These are phyloP conservation scores for Penicillium brevicompactum DNA, from an alignment of 2,329 filamentous ascomycete genomes.

Conservation along the genomic window DNA sequence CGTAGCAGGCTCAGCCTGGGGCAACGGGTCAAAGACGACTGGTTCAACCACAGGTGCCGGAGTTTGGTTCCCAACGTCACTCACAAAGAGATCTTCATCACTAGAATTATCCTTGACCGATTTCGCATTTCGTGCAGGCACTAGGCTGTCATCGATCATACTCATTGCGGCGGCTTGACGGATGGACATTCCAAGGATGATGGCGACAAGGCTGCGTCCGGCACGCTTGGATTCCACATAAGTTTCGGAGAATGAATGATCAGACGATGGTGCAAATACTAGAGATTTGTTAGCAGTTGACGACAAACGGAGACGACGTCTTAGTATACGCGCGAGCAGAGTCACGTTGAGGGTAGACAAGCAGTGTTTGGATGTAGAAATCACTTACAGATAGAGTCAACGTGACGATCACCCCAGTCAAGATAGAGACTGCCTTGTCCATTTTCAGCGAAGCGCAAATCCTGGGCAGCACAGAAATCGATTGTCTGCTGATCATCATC, in stretches of 20 bases:
- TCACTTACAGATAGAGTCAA: conserved; percentile 51
- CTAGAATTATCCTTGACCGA: conserved; percentile 28
- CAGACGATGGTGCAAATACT: conserved; percentile 48
- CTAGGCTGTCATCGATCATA: conserved; percentile 50
- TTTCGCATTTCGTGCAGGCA: conserved; percentile 29
- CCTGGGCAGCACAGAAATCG: conserved; percentile 57
- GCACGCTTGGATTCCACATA: conserved; percentile 63
- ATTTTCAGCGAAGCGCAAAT: conserved; percentile 53
- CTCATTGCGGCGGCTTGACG: conserved; percentile 52
- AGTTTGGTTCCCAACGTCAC: conserved; percentile 37
- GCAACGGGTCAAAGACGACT: conserved; percentile 6
- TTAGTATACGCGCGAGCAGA: neutral
- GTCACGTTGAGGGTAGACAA: neutral
- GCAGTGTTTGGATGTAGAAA: neutral
- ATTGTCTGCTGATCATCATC: conserved; percentile 58
- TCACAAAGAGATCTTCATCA: conserved; percentile 41
- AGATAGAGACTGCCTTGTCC: conserved; percentile 52
- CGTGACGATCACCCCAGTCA: conserved; percentile 48
- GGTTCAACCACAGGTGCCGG: conserved; percentile 24
- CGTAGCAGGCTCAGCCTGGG: conserved; percentile 14
- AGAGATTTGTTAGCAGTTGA: neutral
- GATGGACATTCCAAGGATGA: conserved; percentile 60
- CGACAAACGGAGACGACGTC: neutral
- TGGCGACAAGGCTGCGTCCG: conserved; percentile 56
- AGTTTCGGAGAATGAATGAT: conserved; percentile 55